phyloP scores from a whole-genome alignment of 345 rosid species.

The Citrus unshiu region DNA sequence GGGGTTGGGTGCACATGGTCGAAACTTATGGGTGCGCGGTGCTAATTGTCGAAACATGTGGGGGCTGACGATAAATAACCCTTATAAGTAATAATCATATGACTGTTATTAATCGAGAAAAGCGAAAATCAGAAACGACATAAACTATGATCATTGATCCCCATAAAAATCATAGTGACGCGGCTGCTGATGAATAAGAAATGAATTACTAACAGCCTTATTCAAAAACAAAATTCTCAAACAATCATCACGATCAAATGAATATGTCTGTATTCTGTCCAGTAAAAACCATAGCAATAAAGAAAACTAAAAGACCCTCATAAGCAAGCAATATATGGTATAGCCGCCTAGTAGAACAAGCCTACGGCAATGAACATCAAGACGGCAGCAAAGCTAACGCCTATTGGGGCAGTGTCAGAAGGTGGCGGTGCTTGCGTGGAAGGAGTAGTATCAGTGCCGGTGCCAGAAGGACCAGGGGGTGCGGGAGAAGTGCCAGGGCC shows the following conservation, averaged over 20 bases:
- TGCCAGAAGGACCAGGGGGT: neutral
- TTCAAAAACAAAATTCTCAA: neutral
- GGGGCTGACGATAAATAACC: too few species aligned
- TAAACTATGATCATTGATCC: neutral
- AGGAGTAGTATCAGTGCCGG: neutral
- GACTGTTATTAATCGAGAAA: neutral
- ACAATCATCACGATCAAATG: neutral
- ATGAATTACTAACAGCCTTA: neutral
- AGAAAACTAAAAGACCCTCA: neutral
- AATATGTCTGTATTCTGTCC: neutral
- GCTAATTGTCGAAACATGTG: too few species aligned
- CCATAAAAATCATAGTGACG: neutral
- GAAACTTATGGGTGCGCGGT: too few species aligned
- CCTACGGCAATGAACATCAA: conserved; percentile 2
- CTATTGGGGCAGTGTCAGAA: conserved; percentile 12
- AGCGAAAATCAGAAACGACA: neutral
- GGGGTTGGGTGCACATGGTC: too few species aligned
- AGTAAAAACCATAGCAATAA: neutral
- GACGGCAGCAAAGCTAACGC: conserved; percentile 7
- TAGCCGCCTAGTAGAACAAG: conserved; percentile 1
- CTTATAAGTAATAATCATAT: neutral
- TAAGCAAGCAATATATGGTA: neutral
- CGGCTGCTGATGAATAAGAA: neutral
- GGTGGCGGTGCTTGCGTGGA: neutral
- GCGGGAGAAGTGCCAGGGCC: neutral